Percentiles rank a stretch among this genome's conserved stretches.
phyloP scores from a whole-genome alignment of 2,329 filamentous ascomycete species.

The Diplodia intermedia region DNA sequence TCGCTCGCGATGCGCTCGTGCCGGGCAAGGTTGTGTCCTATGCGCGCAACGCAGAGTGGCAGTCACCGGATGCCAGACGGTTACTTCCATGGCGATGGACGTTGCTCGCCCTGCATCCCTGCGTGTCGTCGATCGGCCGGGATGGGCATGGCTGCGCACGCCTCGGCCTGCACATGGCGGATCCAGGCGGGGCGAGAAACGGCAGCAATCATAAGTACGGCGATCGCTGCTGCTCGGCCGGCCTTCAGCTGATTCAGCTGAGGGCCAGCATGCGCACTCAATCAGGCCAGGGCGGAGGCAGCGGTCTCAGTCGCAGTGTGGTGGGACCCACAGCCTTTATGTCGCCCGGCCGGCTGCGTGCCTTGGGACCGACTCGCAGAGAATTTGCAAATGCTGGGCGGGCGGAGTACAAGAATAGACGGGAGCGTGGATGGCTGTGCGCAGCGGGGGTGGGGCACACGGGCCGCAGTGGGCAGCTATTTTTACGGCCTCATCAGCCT shows the following conservation, averaged over 20 bases:
- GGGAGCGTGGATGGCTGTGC: neutral
- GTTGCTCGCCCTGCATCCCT: neutral
- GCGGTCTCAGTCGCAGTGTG: neutral
- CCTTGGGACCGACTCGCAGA: neutral
- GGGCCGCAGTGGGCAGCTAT: constrained; percentile 9
- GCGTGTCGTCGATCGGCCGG: constrained; percentile 6
- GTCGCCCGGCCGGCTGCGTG: neutral
- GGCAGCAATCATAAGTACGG: neutral
- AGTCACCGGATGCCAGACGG: neutral
- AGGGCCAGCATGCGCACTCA: neutral
- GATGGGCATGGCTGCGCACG: constrained; percentile 2
- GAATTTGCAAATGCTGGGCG: neutral
- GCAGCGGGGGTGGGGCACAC: neutral
- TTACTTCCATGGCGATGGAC: constrained; percentile 13
- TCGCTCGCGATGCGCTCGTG: too few relatives aligned
- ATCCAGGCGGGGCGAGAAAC: neutral
- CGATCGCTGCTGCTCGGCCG: constrained; percentile 15
- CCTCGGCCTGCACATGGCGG: neutral
- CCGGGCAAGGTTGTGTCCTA: neutral
- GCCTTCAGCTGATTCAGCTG: constrained; percentile 13
- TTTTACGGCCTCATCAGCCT: constrained; percentile 23
- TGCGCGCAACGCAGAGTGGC: neutral
- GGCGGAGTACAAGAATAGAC: constrained; percentile 15
- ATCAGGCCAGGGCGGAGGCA: neutral
- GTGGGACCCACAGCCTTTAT: constrained; percentile 4